Conservation (phyloP, 2,329 filamentous ascomycete genomes). For the Paramyrothecium roridum region DNA sequence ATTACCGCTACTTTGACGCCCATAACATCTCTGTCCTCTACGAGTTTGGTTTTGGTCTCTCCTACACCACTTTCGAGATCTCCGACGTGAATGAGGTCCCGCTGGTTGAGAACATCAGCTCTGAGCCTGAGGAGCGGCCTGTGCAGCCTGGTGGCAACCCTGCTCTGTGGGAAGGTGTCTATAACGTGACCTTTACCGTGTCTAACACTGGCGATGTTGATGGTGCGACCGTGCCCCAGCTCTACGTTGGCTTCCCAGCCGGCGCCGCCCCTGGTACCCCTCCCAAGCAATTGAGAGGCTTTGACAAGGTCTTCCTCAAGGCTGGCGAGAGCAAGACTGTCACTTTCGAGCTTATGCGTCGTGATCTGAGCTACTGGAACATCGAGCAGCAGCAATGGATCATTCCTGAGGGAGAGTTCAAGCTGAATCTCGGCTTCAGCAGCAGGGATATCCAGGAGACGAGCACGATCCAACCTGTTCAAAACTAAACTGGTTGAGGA, state of each 20-base stretch:
- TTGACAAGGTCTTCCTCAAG: slow-evolving; percentile 44
- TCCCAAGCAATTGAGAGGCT: slow-evolving; percentile 44
- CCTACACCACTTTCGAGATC: slow-evolving; percentile 61
- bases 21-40: slow-evolving; percentile 56
- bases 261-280: slow-evolving; percentile 40
- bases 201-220: slow-evolving; percentile 47
- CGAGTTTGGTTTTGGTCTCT: slow-evolving; percentile 67
- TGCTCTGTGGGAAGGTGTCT: slow-evolving; percentile 51
- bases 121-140: slow-evolving; percentile 19
- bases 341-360: slow-evolving; percentile 41
- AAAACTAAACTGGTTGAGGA: background rate
- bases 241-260: slow-evolving; percentile 47
- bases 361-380: slow-evolving; percentile 49
- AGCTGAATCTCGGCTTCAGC: slow-evolving; percentile 21
- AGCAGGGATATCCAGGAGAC: slow-evolving; percentile 20
- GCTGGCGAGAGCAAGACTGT: slow-evolving; percentile 36
- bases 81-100: slow-evolving; percentile 25
- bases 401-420: slow-evolving; percentile 20
- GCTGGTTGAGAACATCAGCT: slow-evolving; percentile 17
- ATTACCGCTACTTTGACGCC: slow-evolving; percentile 65
- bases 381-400: slow-evolving; percentile 37
- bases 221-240: slow-evolving; percentile 50
- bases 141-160: slow-evolving; percentile 51
- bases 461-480: slow-evolving; percentile 14
- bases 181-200: slow-evolving; percentile 42